phyloP scores from a whole-genome alignment of 148 eudicot genomes.

The Cornus suecica region DNA sequence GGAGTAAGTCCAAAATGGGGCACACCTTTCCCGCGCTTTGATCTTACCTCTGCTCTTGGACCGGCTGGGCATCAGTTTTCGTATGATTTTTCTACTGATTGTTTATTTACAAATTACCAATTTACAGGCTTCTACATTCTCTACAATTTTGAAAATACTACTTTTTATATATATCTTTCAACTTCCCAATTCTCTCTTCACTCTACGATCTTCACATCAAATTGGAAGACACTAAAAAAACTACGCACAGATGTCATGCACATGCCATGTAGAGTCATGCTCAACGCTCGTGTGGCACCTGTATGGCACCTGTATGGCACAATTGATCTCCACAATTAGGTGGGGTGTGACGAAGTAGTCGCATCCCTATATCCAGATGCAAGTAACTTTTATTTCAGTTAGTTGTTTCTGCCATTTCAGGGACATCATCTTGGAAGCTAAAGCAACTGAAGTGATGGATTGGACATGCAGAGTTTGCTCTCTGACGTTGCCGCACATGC shows the following conservation, averaged over 20 bases:
- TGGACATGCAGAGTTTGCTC: conserved; percentile 61
- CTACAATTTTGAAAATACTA: too few species aligned
- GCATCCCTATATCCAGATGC: neutral
- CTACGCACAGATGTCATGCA: too few species aligned
- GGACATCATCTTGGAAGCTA: conserved; percentile 70
- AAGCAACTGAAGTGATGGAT: conserved; percentile 26
- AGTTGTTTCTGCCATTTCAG: conserved; percentile 37
- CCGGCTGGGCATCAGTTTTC: conserved; percentile 50
- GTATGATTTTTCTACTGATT: conserved; percentile 32
- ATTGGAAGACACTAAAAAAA: too few species aligned
- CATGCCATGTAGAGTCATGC: neutral
- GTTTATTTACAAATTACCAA: neutral
- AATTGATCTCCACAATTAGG: too few species aligned
- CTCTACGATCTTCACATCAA: too few species aligned
- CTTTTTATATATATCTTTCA: too few species aligned
- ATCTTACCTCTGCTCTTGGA: conserved; percentile 62
- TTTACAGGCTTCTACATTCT: neutral
- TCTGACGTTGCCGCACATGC: conserved; percentile 51
- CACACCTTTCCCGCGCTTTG: conserved; percentile 51
- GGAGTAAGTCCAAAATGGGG: conserved; percentile 68
- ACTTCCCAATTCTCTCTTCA: too few species aligned
- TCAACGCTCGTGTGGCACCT: neutral
- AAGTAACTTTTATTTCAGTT: conserved; percentile 10
- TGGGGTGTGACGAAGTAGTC: too few species aligned
- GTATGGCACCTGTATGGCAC: neutral